Evolutionary conservation across 2,329 filamentous ascomycete genomes (phyloP).

Genomic region (Alternaria angustiovoidea): DNA sequence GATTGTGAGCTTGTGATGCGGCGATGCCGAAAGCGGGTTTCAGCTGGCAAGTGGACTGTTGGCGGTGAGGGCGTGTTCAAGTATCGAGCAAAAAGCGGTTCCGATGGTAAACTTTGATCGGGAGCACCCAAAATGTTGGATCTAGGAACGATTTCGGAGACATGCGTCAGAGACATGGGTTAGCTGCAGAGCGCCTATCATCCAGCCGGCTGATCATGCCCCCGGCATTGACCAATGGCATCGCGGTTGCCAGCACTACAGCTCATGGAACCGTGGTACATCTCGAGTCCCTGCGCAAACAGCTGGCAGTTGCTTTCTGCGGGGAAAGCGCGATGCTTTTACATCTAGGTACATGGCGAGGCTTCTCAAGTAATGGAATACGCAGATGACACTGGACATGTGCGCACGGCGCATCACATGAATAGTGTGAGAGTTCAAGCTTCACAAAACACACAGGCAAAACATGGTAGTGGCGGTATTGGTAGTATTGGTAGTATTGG

Average conservation of each 20-base stretch:
- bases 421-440: neutral
- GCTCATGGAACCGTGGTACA: neutral
- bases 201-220: slow-evolving; percentile 21
- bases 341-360: neutral
- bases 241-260: neutral
- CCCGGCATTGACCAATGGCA: slow-evolving; percentile 35
- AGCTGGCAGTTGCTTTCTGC: neutral
- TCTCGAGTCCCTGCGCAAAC: slow-evolving; percentile 4
- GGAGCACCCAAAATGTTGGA: slow-evolving; percentile 24
- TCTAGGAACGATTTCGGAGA: slow-evolving; percentile 8
- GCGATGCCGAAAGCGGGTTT: slow-evolving; percentile 31
- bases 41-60: slow-evolving; percentile 23
- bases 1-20: slow-evolving; percentile 41
- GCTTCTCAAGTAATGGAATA: neutral
- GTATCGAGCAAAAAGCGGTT: slow-evolving; percentile 2
- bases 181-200: slow-evolving; percentile 16
- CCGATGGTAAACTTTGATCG: neutral
- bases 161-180: slow-evolving; percentile 15
- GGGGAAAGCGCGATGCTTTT: neutral
- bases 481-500: slow-evolving; percentile 35
- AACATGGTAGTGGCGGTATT: slow-evolving; percentile 27
- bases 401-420: neutral
- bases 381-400: neutral
- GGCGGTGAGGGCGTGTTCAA: slow-evolving; percentile 15
- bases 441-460: neutral